These are phyloP conservation scores for Nigrospora sphaerica DNA, from an alignment of 2,329 filamentous ascomycete species.

Conservation along the genomic window DNA sequence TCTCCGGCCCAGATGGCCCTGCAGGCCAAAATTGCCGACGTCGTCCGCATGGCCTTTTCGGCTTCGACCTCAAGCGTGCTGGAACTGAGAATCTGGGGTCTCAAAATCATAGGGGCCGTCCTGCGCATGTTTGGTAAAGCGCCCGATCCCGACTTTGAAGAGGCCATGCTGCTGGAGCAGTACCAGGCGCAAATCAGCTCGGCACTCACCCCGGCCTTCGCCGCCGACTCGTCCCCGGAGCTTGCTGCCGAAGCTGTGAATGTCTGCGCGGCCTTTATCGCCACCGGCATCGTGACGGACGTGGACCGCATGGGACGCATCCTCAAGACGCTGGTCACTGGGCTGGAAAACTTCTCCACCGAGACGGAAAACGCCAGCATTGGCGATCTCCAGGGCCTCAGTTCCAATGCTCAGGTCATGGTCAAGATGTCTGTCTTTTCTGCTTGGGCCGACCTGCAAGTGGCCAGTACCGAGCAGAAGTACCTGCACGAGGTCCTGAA, in stretches of 20 bases:
- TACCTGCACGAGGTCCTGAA: slow-evolving; percentile 85
- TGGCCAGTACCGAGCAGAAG: slow-evolving; percentile 84
- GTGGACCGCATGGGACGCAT: slow-evolving; percentile 98
- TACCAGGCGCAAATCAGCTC: slow-evolving; percentile 98
- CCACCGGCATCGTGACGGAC: slow-evolving; percentile 94
- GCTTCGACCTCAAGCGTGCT: slow-evolving; percentile 91
- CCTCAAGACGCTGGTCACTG: slow-evolving; percentile 83
- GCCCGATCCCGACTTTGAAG: slow-evolving; percentile 94
- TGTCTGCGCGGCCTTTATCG: slow-evolving; percentile 96
- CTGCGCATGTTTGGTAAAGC: slow-evolving; percentile 94
- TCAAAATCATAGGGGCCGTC: slow-evolving; percentile 90
- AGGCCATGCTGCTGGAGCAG: slow-evolving; percentile 91
- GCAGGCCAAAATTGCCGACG: slow-evolving; percentile 79
- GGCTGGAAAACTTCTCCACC: slow-evolving; percentile 83
- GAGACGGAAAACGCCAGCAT: slow-evolving; percentile 79
- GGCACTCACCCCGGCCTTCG: slow-evolving; percentile 91
- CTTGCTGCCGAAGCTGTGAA: slow-evolving; percentile 93
- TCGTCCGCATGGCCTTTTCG: slow-evolving; percentile 94
- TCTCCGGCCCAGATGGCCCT: slow-evolving; percentile 71
- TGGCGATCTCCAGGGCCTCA: slow-evolving; percentile 85
- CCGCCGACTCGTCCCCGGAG: slow-evolving; percentile 90
- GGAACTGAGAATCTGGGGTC: slow-evolving; percentile 79
- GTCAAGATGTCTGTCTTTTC: slow-evolving; percentile 96
- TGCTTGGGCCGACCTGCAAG: slow-evolving; percentile 94
- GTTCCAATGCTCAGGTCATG: slow-evolving; percentile 96